phyloP scores from a whole-genome alignment of 2,329 filamentous ascomycete species.

The Arachnomyces sp. region DNA sequence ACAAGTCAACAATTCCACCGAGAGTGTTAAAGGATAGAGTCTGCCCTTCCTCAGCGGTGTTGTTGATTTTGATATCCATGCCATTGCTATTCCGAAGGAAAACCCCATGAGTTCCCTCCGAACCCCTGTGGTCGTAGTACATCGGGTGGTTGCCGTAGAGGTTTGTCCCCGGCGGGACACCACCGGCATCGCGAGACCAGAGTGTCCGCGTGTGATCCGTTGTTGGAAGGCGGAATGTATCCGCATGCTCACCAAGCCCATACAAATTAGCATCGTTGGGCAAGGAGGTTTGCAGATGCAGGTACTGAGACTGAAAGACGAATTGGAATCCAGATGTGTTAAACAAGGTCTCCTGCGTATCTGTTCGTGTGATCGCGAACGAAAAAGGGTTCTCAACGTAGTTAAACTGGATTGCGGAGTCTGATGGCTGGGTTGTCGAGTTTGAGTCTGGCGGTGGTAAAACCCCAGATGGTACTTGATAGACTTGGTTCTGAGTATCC shows the following conservation, averaged over 20 bases:
- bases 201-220: conserved; percentile 62
- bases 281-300: conserved; percentile 62
- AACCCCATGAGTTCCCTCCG: conserved; percentile 52
- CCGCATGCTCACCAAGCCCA: conserved; percentile 69
- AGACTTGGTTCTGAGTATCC: conserved; percentile 60
- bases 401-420: conserved; percentile 38
- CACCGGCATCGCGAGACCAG: conserved; percentile 60
- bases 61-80: conserved; percentile 69
- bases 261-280: conserved; percentile 64
- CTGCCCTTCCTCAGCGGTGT: conserved; percentile 50
- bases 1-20: conserved; percentile 67
- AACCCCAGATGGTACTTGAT: conserved; percentile 64
- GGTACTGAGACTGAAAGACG: conserved; percentile 70
- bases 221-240: conserved; percentile 59
- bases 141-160: conserved; percentile 66
- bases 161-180: conserved; percentile 53
- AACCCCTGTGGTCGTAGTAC: conserved; percentile 63
- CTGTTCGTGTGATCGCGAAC: conserved; percentile 47
- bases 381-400: conserved; percentile 54
- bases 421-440: conserved; percentile 37
- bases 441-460: conserved; percentile 50
- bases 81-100: conserved; percentile 65
- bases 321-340: conserved; percentile 59
- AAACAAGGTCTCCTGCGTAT: conserved; percentile 44
- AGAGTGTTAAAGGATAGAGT: conserved; percentile 73